Conservation (phyloP, 2,329 filamentous ascomycete genomes). For the Ophiostoma quercus region DNA sequence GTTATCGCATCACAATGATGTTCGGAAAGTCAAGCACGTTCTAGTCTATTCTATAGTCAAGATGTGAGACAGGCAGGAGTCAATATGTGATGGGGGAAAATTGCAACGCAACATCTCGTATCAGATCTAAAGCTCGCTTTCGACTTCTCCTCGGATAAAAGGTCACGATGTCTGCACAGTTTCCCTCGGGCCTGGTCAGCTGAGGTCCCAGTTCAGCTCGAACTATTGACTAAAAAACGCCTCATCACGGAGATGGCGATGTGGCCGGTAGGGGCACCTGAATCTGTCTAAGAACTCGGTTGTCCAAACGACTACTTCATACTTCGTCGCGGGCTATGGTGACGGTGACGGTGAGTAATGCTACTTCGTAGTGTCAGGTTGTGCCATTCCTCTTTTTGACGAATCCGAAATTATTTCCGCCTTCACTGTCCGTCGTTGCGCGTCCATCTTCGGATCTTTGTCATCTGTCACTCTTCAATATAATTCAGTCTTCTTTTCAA, state of each 20-base stretch:
- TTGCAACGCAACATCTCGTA: background rate
- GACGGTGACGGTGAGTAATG: background rate
- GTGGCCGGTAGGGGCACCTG: background rate
- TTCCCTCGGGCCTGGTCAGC: background rate
- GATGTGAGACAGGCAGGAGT: background rate
- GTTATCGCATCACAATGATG: background rate
- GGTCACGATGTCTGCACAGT: background rate
- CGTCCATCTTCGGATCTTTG: background rate
- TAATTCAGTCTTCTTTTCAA: background rate
- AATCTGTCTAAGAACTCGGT: background rate
- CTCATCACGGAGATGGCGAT: background rate
- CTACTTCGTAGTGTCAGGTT: background rate
- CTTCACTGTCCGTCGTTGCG: background rate
- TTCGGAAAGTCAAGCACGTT: background rate
- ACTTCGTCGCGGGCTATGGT: background rate
- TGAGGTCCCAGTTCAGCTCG: background rate
- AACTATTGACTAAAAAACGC: background rate
- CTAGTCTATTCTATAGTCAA: background rate
- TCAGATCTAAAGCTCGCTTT: background rate
- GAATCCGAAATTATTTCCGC: background rate
- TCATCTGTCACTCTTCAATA: background rate
- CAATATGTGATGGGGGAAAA: too few relatives aligned
- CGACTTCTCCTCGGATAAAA: background rate
- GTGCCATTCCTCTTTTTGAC: background rate
- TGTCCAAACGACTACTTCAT: background rate